Base-by-base conservation (phyloP, 2,329 filamentous ascomycete genomes). In the Penicillium sp. region DNA sequence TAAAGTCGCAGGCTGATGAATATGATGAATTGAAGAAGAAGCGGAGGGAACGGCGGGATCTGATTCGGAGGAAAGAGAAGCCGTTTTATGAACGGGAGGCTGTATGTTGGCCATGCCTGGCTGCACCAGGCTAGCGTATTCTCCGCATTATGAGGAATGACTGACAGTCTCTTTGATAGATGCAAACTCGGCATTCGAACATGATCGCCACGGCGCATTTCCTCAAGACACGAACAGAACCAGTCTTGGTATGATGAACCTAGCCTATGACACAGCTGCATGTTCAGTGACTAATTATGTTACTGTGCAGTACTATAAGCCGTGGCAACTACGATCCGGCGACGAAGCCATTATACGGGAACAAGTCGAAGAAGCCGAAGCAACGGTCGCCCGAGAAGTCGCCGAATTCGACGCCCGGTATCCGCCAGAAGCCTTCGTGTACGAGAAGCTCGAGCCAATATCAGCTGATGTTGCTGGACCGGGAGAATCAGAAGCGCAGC, bases 1-100 rank as follows among this genome's bases (percentile, higher is more conserved):
- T 90, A 88, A 94, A 89, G 75, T 83, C 88, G 71, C 90, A 93
- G 75, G 88, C 86, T 67, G 85, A 86, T 65, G 90, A 93, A 75
- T 89, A 90, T 66, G 87, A 89, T 66, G 87, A 88, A 76, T 81
- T 86, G 69, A 87, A 87, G 75, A 84, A 85, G 60, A 88, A 89
- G 78, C 88, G 86, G 71, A 79, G 88, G 56, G 87, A 89, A 47
- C 85, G 87, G 71, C 78, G 92, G 63, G 83, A 83, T 56, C 82
- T 80, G 56, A 78, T 85, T 67, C 85, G 92, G 63, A 85, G 84
- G 78, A 82, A 82, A 61, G 89, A 93, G 76, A 91, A 95, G 78
- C 85, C 88, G 67, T 81, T 85, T 50, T 92, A 92, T 71, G 91
- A 97, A 66, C 88, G 90, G 76, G 83, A 90, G 78, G 86, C 88